phyloP scores from a whole-genome alignment of 169 alveolate species.

The Plasmodium berghei region DNA sequence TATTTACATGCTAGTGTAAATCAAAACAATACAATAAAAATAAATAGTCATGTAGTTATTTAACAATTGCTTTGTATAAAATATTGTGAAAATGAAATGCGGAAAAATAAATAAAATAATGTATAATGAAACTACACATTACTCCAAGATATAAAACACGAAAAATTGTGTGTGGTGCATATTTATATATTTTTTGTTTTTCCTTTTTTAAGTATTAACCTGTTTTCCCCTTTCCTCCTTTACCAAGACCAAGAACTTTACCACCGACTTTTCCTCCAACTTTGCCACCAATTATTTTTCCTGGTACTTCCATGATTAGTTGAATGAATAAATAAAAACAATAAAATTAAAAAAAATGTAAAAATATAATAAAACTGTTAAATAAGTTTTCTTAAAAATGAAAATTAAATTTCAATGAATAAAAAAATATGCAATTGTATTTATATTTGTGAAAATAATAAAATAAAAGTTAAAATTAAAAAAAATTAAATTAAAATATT shows the following conservation, averaged over 20 bases:
- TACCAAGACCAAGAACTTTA: conserved; percentile 88
- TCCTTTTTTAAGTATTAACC: conserved; percentile 73
- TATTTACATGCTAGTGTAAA: too few relatives aligned
- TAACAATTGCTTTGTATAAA: not conserved
- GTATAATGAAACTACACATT: not conserved
- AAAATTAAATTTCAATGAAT: not conserved
- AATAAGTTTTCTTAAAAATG: not conserved
- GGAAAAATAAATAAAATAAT: not conserved
- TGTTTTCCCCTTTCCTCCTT: conserved; percentile 89
- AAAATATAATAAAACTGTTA: conserved; percentile 10
- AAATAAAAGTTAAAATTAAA: conserved; percentile 4
- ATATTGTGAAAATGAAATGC: not conserved
- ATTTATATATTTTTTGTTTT: conserved; percentile 17
- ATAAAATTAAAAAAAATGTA: conserved; percentile 5
- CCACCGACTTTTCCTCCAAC: conserved; percentile 93
- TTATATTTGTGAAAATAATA: not conserved
- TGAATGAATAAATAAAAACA: conserved; percentile 7
- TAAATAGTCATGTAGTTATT: not conserved
- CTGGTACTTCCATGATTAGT: conserved; percentile 75
- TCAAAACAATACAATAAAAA: not conserved
- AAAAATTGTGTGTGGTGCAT: not conserved
- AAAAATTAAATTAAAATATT: not conserved
- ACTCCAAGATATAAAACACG: not conserved
- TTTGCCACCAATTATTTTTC: conserved; percentile 89
- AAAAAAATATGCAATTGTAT: not conserved